Evolutionary conservation across 805 yeast genomes (phyloP), one percentile per base, ranked within the genome.

Genomic region (Zygosaccharomyces kombuchaensis): DNA sequence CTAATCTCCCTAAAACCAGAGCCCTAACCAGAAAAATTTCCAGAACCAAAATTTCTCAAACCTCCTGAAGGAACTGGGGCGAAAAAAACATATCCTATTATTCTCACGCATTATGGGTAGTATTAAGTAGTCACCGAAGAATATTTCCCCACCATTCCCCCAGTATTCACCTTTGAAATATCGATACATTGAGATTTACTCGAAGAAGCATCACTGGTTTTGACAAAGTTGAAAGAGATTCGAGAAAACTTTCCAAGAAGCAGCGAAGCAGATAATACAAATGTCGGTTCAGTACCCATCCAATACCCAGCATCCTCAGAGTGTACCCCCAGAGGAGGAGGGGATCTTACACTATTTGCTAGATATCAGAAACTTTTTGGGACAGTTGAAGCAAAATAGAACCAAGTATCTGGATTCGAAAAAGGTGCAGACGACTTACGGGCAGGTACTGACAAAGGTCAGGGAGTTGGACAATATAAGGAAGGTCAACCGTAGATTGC

Each of bases 351-450:
- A 67, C 17, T 66, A 70, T 36, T 58, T 79, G 10, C 55, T 71
- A 2, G 67, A 59, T 13, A 71, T 74, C 27, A 70, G 83, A 52
- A 65, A 66, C 30, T 53, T 60, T 7, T 61, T 80, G 10, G 68
- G 79, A 0, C 57, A 61, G 8, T 60, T 77, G 55, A 86, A 84
- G 58, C 80, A 78, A 60, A 84, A 84, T 63, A 74, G 89, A 45
- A 65, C 73, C 26, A 80, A 78, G 47, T 85, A 75, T 54, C 71
- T 85, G 56, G 80, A 79, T 60, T 81, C 89, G 16, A 76, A 78
- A 53, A 88, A 81, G 54, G 82, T 86, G n/a, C 73, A 75, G 52
- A 57, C 65, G 9, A 73, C 79, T 17, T 86, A 86, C 54, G 78
- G 77, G 45, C 63, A 70, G 30, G 87, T 84, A 35, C 68, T 85